Evolutionary conservation across 2,329 filamentous ascomycete genomes (phyloP).

Genomic region (Arthrobotrys musiformis): DNA sequence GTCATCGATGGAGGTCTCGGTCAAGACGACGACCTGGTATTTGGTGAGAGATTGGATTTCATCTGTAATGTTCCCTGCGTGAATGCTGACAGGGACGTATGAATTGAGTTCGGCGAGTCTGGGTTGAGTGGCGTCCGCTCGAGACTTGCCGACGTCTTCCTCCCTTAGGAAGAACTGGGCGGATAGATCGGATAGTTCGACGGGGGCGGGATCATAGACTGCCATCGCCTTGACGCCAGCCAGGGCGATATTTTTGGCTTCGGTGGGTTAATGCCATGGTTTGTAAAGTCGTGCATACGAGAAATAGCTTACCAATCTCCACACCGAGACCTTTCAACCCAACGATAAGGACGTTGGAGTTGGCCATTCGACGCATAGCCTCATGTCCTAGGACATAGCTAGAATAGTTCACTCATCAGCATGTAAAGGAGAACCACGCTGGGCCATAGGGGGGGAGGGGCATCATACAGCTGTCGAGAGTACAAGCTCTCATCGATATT

Average conservation of each 20-base stretch:
- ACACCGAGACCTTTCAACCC: slow-evolving; percentile 94
- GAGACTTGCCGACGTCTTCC: slow-evolving; percentile 89
- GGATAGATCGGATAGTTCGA: slow-evolving; percentile 86
- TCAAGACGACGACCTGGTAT: slow-evolving; percentile 93
- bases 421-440: background rate
- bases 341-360: slow-evolving; percentile 91
- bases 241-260: slow-evolving; percentile 95
- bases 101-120: slow-evolving; percentile 94
- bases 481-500: slow-evolving; percentile 77
- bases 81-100: slow-evolving; percentile 89
- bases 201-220: slow-evolving; percentile 86
- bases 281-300: background rate
- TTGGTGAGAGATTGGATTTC: slow-evolving; percentile 85
- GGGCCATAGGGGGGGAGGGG: slow-evolving; percentile 61
- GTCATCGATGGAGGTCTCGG: slow-evolving; percentile 80
- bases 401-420: slow-evolving; percentile 35
- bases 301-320: slow-evolving; percentile 74
- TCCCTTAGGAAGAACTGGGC: slow-evolving; percentile 95
- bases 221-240: slow-evolving; percentile 98
- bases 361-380: slow-evolving; percentile 98
- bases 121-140: slow-evolving; percentile 85
- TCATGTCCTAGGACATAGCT: slow-evolving; percentile 78
- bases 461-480: slow-evolving; percentile 77
- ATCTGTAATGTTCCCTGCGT: slow-evolving; percentile 75
- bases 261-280: background rate